Percentiles rank a stretch among this genome's conserved stretches.
Conservation (phyloP, 768 basidiomycete genomes). For the Hemileccinum rubropunctum region DNA sequence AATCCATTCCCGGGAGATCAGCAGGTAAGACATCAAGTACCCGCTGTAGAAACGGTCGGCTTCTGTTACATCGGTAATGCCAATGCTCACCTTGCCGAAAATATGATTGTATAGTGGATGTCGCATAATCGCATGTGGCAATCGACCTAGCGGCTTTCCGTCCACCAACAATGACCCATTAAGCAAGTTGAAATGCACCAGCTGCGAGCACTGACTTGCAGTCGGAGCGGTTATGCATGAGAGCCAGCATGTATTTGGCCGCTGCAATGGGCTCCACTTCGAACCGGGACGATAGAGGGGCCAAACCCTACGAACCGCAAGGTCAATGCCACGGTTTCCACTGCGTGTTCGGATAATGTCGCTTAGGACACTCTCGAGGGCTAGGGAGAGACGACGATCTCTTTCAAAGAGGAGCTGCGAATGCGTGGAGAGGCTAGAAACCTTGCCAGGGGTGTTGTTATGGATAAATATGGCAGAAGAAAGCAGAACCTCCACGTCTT, state of each 20-base stretch:
- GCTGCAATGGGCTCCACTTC: slow-evolving; percentile 3
- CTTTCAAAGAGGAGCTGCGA: slow-evolving; percentile 24
- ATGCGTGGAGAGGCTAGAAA: neutral
- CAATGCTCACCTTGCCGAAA: slow-evolving; percentile 17
- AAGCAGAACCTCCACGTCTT: slow-evolving; percentile 23
- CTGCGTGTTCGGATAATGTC: neutral
- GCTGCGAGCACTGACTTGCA: neutral
- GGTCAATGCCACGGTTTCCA: slow-evolving; percentile 11
- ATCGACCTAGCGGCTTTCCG: slow-evolving; percentile 17
- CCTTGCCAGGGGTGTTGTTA: slow-evolving; percentile 19
- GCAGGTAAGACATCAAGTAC: slow-evolving; percentile 17
- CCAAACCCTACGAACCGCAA: slow-evolving; percentile 19
- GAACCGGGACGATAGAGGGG: slow-evolving; percentile 22
- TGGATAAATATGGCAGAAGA: slow-evolving; percentile 26
- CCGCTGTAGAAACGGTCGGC: slow-evolving; percentile 7
- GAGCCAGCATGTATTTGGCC: slow-evolving; percentile 18
- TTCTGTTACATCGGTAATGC: no score
- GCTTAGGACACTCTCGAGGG: slow-evolving; percentile 14
- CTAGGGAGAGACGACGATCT: slow-evolving; percentile 26
- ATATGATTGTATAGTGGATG: slow-evolving; percentile 16
- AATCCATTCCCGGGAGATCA: slow-evolving; percentile 24
- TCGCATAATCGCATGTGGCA: slow-evolving; percentile 12
- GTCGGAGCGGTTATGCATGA: slow-evolving; percentile 8
- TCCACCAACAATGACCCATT: slow-evolving; percentile 25
- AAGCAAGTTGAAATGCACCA: slow-evolving; percentile 13